phyloP scores from a whole-genome alignment of 306 rosid genomes.

The Dalbergia cultrata region DNA sequence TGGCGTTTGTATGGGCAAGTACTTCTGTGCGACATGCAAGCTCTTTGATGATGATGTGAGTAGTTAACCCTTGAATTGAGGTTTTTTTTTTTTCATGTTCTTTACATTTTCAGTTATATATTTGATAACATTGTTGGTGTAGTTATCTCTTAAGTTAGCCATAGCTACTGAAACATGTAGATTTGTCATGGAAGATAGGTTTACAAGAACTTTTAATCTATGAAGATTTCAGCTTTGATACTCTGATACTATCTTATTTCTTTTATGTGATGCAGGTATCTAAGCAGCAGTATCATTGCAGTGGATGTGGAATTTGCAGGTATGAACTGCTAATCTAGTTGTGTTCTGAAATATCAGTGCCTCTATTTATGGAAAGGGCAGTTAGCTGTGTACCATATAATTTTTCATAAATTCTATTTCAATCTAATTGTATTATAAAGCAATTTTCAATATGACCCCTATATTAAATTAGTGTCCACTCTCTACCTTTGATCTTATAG shows the following conservation, averaged over 20 bases:
- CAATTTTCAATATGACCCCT: not conserved
- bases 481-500: not conserved
- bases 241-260: slow-evolving; percentile 16
- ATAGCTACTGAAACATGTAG: not conserved
- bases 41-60: slow-evolving; percentile 92
- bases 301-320: slow-evolving; percentile 96
- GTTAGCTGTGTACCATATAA: not conserved
- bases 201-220: not conserved
- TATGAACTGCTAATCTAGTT: slow-evolving; percentile 40
- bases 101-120: not conserved
- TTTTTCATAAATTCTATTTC: not conserved
- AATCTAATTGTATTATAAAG: not conserved
- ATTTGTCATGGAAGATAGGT: not conserved
- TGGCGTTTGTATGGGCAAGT: slow-evolving; percentile 89
- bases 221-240: not conserved
- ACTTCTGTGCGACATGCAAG: slow-evolving; percentile 84
- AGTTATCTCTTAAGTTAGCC: not conserved
- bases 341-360: not conserved
- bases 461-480: not conserved
- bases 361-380: not conserved
- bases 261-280: slow-evolving; percentile 59
- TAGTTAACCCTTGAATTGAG: not conserved
- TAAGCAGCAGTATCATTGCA: slow-evolving; percentile 86
- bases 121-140: slow-evolving; percentile 4
- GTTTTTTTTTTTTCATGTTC: not conserved